Evolutionary conservation across 257 asterid genomes (phyloP), one percentile per base, ranked within the genome.

Genomic region (Penstemon newberryi): DNA sequence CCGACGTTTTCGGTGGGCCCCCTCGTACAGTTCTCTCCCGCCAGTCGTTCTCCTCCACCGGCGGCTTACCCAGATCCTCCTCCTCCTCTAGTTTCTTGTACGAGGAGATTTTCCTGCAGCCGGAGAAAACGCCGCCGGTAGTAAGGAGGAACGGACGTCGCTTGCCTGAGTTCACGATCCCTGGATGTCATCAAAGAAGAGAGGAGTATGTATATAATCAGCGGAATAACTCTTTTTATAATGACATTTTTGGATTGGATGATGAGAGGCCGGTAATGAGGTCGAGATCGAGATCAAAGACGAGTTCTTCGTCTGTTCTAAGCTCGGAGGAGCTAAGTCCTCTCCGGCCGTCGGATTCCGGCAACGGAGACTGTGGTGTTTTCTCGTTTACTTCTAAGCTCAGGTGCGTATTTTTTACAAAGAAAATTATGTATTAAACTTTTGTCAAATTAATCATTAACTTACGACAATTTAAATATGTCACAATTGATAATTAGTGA

Each of bases 1-100:
- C 77, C 72, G 96, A 90, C 75, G 92, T 90, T 38, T 90, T 90
- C 44, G 96, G 97, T 7, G 96, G 97, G 3, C 96, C 97, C 11
- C 97, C 97, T n/a, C 76, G 84, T 3, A 83, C 86, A 4, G 70
- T 85, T 39, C 84, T 82, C 69, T 77, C 84, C 39, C 84, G 85
- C 71, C 83, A 78, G 38, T 81, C 33, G 33, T 25, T 25, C 33
- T 25, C 77, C 78, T 68, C 86, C 54, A 25, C 33, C 2, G 33
- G 33, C 33, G 66, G 2, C 33, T 25, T 25, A 25, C 33, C 77
- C 3, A 47, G 81, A 42, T 47, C 81, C 11, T 8, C 49, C 37
- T 78, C 77, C 60, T 73, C 79, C 52, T 58, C 70, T 38, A 46
- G 61, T 49, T 76, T 69, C 67, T 73, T 73, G 62, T 84, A 88